These are phyloP conservation scores for Batrachochytrium dendrobatidis DNA, from an alignment of 371 early-diverging fungal species.

Conservation along the genomic window DNA sequence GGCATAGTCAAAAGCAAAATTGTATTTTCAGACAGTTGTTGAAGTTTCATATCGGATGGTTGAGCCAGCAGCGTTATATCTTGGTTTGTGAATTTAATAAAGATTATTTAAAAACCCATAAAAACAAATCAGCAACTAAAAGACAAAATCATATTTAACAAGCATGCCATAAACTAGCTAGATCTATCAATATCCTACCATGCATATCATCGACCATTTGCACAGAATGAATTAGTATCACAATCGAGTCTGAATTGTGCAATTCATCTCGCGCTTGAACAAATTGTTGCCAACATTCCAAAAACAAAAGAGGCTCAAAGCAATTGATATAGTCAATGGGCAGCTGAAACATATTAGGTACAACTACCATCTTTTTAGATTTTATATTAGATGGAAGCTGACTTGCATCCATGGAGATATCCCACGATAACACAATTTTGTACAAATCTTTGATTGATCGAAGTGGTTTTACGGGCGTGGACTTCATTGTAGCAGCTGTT, in stretches of 20 bases:
- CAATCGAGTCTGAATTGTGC: conserved; percentile 32
- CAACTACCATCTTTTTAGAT: conserved; percentile 15
- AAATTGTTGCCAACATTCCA: conserved; percentile 83
- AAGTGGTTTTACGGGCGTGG: conserved; percentile 2
- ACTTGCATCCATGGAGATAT: conserved; percentile 7
- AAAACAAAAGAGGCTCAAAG: conserved; percentile 75
- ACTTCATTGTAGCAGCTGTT: background rate
- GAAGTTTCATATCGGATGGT: conserved; percentile 8
- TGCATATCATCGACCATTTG: conserved; percentile 66
- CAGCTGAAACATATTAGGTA: conserved; percentile 54
- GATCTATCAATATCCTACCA: conserved; percentile 49
- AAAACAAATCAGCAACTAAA: conserved; percentile 22
- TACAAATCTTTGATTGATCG: conserved; percentile 25
- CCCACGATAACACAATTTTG: conserved; percentile 26
- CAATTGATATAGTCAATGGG: conserved; percentile 53
- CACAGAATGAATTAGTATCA: conserved; percentile 41
- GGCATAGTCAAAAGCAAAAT: conserved; percentile 10
- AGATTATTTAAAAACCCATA: no score
- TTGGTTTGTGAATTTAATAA: no score
- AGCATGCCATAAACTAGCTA: conserved; percentile 3
- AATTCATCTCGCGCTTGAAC: conserved; percentile 60
- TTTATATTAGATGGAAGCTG: conserved; percentile 22
- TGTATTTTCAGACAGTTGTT: conserved; percentile 18
- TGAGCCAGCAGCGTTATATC: conserved; percentile 20
- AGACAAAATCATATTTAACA: conserved; percentile 1